Evolutionary conservation across 2,329 filamentous ascomycete genomes (phyloP), one percentile per base, ranked within the genome.

Genomic region (Dothiorella sarmentorum): DNA sequence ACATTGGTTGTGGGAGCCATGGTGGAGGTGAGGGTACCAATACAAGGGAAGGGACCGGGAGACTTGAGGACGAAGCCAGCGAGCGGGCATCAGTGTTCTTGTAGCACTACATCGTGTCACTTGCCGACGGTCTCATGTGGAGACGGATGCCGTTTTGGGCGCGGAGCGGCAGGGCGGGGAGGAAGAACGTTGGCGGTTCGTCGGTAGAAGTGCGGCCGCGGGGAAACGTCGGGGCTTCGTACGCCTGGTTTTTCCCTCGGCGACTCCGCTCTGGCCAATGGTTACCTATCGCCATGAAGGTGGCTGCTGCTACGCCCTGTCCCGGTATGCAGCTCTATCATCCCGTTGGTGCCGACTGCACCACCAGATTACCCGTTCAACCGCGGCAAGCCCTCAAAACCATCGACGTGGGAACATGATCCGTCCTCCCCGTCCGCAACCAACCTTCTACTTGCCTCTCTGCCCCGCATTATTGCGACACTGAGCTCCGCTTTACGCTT

Each of bases 1-100:
- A 71, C 60, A 24, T 67, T 65, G 58, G 63, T 64, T 65, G 70
- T 67, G 9, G 24, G 62, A 58, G 58, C 42, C 40, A 58, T 58
- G 55, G 52, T 38, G 20, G 18, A 44, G n/a, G 22, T 27, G 3
- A 27, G n/a, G 49, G n/a, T 38, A 40, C 40, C 49, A 38, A 38
- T 27, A 38, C 31, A 33, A 52, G 20, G 22, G 20, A 51, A 38
- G 33, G 22, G 24, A n/a, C 13, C 5, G 22, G n/a, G 49, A 7
- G 22, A 27, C 6, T 15, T 38, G 24, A 27, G 6, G 1, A 15
- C 3, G 9, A 1, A 7, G n/a, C 22, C 13, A 13, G 17, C 5
- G 22, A 15, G 49, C 33, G 49, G 33, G 49, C 24, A 9, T 7
- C 20, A 6, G 49, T 3, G 10, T 52, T 52, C 33, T 52, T 52